Base-by-base conservation (phyloP, 2,329 filamentous ascomycete genomes). In the Sclerotinia nivalis region DNA sequence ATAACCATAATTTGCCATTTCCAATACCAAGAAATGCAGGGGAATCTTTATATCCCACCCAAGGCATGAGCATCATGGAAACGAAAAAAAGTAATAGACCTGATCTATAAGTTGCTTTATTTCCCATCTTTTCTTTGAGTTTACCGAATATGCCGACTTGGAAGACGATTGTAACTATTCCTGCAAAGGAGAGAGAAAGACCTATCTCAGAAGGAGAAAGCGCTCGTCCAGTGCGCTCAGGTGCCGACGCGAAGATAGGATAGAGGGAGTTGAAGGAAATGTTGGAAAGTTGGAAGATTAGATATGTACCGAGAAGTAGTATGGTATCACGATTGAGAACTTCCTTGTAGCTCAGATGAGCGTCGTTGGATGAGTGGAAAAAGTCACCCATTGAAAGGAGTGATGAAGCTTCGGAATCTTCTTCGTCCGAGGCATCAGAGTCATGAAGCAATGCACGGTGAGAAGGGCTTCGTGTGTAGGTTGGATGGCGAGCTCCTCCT, bases 251-350 rank as follows among this genome's bases (percentile, higher is more conserved):
- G 76, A 98, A 99, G 68, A 98, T 95, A 0, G 96, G 96, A 76
- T 96, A 99, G 0, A 99, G 84, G 25, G 93, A 95, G 80, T 97
- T 97, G 85, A 94, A 99, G 4, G 93, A 93, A 74, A 97, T 93
- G 79, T 98, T 98, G 71, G 92, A 90, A 7, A 99, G 85, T 77
- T 97, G 94, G 78, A 98, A 99, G 64, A 98, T 90, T 56, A 97
- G 87, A 77, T 97, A 98, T 0, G 94, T 96, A 66, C 88, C 79
- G 8, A 99, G 86, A 0, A 99, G 86, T 3, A 96, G 83, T 18
- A 97, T 79, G 0, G 93, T 97, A 71, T 96, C 93, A 70, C 89
- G 86, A 76, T 92, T 97, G 65, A 95, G 84, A 1, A 97, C 75
- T 65, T 88, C 83, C 50, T 86, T 86, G 34, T 81, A 83, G 1